Evolutionary conservation across 306 rosid species (phyloP).

Genomic region (Cicer arietinum): DNA sequence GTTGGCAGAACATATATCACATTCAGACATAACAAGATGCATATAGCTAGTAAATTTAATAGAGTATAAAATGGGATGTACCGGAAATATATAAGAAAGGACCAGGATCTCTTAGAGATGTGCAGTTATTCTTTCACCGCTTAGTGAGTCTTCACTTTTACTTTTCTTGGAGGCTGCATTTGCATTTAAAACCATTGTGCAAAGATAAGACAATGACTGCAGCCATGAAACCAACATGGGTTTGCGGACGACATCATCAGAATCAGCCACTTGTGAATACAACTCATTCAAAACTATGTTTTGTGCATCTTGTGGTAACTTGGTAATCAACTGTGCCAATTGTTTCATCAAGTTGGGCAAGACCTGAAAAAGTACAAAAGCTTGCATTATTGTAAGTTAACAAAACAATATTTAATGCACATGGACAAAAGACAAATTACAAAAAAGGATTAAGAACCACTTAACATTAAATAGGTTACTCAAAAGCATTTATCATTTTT

Average conservation of each 20-base stretch:
- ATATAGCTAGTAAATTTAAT: constrained; percentile 6
- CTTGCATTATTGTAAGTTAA: constrained; percentile 28
- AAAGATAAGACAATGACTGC: constrained; percentile 87
- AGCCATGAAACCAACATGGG: constrained; percentile 90
- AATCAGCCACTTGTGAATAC: constrained; percentile 85
- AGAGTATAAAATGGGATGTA: constrained; percentile 27
- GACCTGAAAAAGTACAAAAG: constrained; percentile 61
- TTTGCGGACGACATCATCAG: constrained; percentile 89
- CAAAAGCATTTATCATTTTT: constrained; percentile 24
- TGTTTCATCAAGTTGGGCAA: constrained; percentile 82
- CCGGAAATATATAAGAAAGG: background rate
- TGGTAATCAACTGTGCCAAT: constrained; percentile 71
- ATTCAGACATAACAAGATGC: constrained; percentile 21
- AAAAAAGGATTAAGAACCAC: constrained; percentile 26
- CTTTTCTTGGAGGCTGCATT: constrained; percentile 44
- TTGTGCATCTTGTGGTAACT: constrained; percentile 76
- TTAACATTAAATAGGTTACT: constrained; percentile 26
- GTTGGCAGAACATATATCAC: constrained; percentile 3
- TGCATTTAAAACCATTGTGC: constrained; percentile 55
- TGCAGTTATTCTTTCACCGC: constrained; percentile 54
- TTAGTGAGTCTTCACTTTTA: constrained; percentile 48
- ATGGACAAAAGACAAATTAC: constrained; percentile 5
- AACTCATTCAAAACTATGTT: constrained; percentile 74
- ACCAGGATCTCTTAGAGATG: constrained; percentile 59
- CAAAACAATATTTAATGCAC: constrained; percentile 9